phyloP scores from a whole-genome alignment of 495 filamentous ascomycete genomes.

The Glonium stellatum region DNA sequence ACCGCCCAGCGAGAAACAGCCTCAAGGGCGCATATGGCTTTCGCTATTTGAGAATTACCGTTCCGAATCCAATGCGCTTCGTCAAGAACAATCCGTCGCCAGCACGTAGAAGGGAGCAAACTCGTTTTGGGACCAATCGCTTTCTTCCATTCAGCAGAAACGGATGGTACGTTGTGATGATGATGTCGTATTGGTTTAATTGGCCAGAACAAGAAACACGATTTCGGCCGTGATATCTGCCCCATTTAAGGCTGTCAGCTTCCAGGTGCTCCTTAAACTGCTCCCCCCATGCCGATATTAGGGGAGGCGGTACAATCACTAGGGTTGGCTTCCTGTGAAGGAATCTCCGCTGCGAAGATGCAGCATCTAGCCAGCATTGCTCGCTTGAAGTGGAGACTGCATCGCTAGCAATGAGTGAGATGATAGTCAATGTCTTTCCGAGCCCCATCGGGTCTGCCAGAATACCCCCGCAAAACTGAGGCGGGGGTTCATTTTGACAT shows the following conservation, averaged over 20 bases:
- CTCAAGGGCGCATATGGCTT: slow-evolving; percentile 4
- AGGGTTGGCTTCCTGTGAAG: too few relatives aligned
- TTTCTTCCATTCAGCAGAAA: slow-evolving; percentile 9
- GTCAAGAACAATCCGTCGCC: slow-evolving; percentile 15
- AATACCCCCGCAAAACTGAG: slow-evolving; percentile 55
- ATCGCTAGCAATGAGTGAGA: slow-evolving; percentile 54
- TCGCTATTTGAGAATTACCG: not conserved
- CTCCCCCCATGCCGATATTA: slow-evolving; percentile 8
- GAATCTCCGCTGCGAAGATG: too few relatives aligned
- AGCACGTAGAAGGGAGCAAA: slow-evolving; percentile 1
- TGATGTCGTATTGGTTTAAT: not conserved
- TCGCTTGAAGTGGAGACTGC: not conserved
- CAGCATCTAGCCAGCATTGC: too few relatives aligned
- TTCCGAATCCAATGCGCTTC: slow-evolving; percentile 15
- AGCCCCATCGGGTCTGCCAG: slow-evolving; percentile 91
- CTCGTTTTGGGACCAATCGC: not conserved
- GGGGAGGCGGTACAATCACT: too few relatives aligned
- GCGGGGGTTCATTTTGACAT: slow-evolving; percentile 5
- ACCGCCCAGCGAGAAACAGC: slow-evolving; percentile 22
- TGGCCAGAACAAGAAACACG: not conserved
- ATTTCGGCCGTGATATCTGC: slow-evolving; percentile 7
- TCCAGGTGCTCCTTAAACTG: slow-evolving; percentile 6
- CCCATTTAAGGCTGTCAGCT: too few relatives aligned
- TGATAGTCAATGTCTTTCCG: slow-evolving; percentile 84
- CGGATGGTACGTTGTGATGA: slow-evolving; percentile 15